A percentile compares a stretch with the other conserved stretches of the same genome.
Conservation (phyloP, 768 basidiomycete genomes). For the Lactifluus hygrophoroides region DNA sequence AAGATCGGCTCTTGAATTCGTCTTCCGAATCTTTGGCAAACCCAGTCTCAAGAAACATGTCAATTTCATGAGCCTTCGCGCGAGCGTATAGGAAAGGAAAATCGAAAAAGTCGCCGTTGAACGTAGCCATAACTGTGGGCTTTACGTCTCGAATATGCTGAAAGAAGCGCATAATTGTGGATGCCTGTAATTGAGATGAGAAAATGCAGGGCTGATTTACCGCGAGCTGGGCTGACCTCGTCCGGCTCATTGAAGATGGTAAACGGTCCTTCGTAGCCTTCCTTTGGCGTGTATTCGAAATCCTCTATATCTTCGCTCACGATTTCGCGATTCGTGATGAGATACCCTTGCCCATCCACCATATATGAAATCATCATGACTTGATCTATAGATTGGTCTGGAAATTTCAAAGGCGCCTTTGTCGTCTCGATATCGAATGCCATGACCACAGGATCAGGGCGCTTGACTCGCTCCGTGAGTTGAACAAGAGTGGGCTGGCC, state of each 20-base stretch:
- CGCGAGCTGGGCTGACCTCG: conserved; percentile 47
- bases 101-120: conserved; percentile 99
- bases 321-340: conserved; percentile 97
- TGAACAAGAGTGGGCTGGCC: conserved; percentile 68
- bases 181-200: conserved; percentile 42
- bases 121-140: conserved; percentile 96
- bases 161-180: conserved; percentile 81
- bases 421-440: conserved; percentile 99
- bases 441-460: conserved; percentile 98
- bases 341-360: conserved; percentile 94
- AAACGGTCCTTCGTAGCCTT: conserved; percentile 96
- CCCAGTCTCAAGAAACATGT: conserved; percentile 93
- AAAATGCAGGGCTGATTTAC: background rate
- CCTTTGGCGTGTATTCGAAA: conserved; percentile 98
- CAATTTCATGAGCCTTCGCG: conserved; percentile 80
- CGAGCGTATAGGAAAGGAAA: conserved; percentile 93
- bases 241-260: conserved; percentile 90
- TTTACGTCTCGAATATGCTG: conserved; percentile 88
- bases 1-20: conserved; percentile 88
- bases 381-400: conserved; percentile 91
- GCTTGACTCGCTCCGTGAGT: conserved; percentile 83
- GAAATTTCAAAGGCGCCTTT: conserved; percentile 99
- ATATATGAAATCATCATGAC: conserved; percentile 99
- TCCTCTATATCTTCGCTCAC: conserved; percentile 96
- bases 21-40: conserved; percentile 88